A percentile compares a stretch with the other conserved stretches of the same genome.
Conservation (phyloP, 208 protist genomes). For the Acanthamoeba lugdunensis region DNA sequence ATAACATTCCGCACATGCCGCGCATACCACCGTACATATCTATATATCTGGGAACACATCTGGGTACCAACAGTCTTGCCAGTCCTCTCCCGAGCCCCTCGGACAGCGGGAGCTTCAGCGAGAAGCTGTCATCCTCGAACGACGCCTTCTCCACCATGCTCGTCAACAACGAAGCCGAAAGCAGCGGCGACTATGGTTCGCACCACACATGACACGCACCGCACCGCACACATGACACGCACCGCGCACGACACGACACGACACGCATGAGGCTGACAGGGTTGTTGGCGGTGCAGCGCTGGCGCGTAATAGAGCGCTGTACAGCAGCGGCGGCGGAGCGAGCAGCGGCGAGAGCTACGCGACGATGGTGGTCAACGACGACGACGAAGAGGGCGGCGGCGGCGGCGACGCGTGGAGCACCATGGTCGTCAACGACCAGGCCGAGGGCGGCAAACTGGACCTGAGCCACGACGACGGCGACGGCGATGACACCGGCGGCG, state of each 20-base stretch:
- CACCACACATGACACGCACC: not conserved
- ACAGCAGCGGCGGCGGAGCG: not conserved
- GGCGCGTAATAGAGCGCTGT: not conserved
- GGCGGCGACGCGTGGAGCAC: constrained; percentile 10
- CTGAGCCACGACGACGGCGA: not conserved
- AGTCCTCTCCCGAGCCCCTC: not conserved
- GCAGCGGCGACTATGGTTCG: constrained; percentile 1
- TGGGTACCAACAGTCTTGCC: not conserved
- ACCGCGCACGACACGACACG: not conserved
- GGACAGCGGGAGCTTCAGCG: not conserved
- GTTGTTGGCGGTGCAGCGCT: not conserved
- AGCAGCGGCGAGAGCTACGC: not conserved
- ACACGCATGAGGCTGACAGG: not conserved
- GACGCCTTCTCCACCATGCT: constrained; percentile 35
- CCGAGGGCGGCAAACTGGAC: not conserved
- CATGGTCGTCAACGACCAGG: constrained; percentile 33
- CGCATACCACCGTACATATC: not conserved
- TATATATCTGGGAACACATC: no score
- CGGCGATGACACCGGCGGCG: not conserved
- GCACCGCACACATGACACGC: not conserved
- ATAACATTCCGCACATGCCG: no score
- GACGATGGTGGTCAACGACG: constrained; percentile 28
- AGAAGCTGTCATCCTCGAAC: not conserved
- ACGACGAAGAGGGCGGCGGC: not conserved
- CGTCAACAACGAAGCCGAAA: constrained; percentile 23